Percentiles rank a stretch among this genome's conserved stretches.
These are phyloP conservation scores for Eimeria acervulina DNA, from an alignment of 169 alveolate genomes.

Conservation along the genomic window DNA sequence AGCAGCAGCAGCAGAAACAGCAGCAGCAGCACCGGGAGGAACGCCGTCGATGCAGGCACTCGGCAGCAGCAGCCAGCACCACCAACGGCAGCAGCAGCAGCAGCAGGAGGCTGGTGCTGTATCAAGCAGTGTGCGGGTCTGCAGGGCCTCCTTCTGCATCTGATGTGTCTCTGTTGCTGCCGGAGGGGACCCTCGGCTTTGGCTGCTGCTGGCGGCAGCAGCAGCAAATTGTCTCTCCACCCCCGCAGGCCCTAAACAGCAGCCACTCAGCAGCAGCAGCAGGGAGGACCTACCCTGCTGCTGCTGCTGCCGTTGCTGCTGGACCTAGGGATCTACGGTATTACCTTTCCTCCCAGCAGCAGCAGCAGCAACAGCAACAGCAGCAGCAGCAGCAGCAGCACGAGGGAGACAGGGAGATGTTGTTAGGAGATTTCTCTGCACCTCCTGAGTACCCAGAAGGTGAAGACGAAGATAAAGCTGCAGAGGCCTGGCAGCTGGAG, in stretches of 20 bases:
- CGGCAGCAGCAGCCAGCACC: background rate
- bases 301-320: slow-evolving; percentile 45
- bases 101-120: slow-evolving; percentile 47
- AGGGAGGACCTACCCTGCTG: background rate
- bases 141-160: slow-evolving; percentile 21
- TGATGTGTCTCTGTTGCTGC: slow-evolving; percentile 50
- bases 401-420: background rate
- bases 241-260: background rate
- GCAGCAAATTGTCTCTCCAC: background rate
- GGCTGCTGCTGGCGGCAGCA: slow-evolving; percentile 38
- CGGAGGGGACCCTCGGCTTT: slow-evolving; percentile 3
- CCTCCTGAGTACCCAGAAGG: background rate
- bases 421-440: too few species aligned
- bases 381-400: slow-evolving; percentile 71
- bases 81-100: slow-evolving; percentile 59
- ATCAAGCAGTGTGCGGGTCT: slow-evolving; percentile 29
- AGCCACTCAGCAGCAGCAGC: slow-evolving; percentile 19
- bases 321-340: background rate
- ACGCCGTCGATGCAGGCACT: background rate
- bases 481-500: slow-evolving; percentile 53
- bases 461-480: background rate
- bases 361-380: slow-evolving; percentile 21
- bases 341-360: background rate
- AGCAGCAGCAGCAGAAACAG: slow-evolving; percentile 42
- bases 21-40: slow-evolving; percentile 29